Percentiles rank a stretch among this genome's conserved stretches.
These are phyloP conservation scores for Stachybotrys echinatus DNA, from an alignment of 2,329 filamentous ascomycete genomes.

Conservation along the genomic window DNA sequence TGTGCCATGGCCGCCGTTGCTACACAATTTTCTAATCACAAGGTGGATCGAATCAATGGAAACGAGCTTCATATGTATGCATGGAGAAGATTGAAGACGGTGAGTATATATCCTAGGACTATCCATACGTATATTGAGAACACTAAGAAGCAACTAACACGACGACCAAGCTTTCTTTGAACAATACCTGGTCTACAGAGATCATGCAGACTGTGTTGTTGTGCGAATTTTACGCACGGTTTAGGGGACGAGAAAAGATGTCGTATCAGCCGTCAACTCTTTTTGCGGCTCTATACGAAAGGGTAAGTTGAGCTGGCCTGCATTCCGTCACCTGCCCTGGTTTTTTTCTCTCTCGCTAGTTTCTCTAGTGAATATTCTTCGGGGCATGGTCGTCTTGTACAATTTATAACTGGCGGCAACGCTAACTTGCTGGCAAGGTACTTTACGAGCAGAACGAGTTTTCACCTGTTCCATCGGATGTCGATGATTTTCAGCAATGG, in stretches of 20 bases:
- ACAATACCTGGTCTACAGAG: constrained; percentile 39
- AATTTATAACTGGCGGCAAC: too few species aligned
- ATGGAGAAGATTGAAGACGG: constrained; percentile 42
- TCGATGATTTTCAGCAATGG: constrained; percentile 36
- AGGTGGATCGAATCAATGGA: constrained; percentile 45
- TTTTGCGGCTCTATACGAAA: constrained; percentile 47
- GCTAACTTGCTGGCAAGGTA: too few species aligned
- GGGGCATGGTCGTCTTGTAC: not conserved
- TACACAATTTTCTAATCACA: constrained; percentile 42
- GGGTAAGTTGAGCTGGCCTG: constrained; percentile 35
- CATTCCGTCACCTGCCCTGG: not conserved
- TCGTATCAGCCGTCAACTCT: constrained; percentile 40
- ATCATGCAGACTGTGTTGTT: constrained; percentile 50
- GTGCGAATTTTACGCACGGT: constrained; percentile 50
- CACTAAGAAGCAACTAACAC: constrained; percentile 7
- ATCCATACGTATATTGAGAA: not conserved
- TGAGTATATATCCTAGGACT: constrained; percentile 26
- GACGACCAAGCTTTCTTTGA: constrained; percentile 29
- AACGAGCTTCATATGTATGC: constrained; percentile 46
- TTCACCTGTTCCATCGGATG: constrained; percentile 11
- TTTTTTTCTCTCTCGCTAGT: not conserved
- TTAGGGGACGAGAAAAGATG: constrained; percentile 44
- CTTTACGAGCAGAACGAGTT: constrained; percentile 24
- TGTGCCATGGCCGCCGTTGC: constrained; percentile 55
- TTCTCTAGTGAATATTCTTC: not conserved